Percentiles rank a stretch among this genome's conserved stretches.
Evolutionary conservation across 345 rosid genomes (phyloP).

Genomic region (Linum tenue): DNA sequence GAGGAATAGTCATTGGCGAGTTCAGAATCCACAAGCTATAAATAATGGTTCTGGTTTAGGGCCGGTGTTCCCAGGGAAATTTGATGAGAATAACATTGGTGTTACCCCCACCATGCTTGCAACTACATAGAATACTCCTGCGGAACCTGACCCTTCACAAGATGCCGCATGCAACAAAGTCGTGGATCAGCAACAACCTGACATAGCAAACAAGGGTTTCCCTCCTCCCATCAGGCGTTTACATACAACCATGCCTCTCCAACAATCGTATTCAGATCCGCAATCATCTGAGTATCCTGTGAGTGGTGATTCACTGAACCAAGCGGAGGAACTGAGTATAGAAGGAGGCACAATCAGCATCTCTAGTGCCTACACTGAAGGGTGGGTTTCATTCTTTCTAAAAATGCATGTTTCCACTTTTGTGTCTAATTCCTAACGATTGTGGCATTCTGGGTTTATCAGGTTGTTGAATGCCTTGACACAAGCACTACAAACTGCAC

Average conservation of each 20-base stretch:
- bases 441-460: slow-evolving; percentile 12
- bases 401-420: too few species aligned
- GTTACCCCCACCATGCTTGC: slow-evolving; percentile 32
- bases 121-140: slow-evolving; percentile 32
- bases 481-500: slow-evolving; percentile 18
- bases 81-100: slow-evolving; percentile 49
- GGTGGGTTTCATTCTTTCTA: too few species aligned
- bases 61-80: slow-evolving; percentile 48
- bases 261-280: slow-evolving; percentile 43
- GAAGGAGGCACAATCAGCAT: slow-evolving; percentile 26
- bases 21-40: slow-evolving; percentile 51
- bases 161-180: too few species aligned
- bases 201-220: slow-evolving; percentile 37
- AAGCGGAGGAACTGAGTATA: slow-evolving; percentile 15
- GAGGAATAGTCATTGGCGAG: slow-evolving; percentile 97
- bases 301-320: slow-evolving; percentile 13
- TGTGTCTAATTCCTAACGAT: slow-evolving; percentile 9
- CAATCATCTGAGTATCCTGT: slow-evolving; percentile 51
- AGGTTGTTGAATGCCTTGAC: slow-evolving; percentile 23
- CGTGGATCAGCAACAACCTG: slow-evolving; percentile 37
- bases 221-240: slow-evolving; percentile 24
- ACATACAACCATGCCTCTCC: slow-evolving; percentile 23
- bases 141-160: slow-evolving; percentile 48
- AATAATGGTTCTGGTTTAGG: slow-evolving; percentile 68
- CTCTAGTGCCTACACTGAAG: slow-evolving; percentile 23